Evolutionary conservation across 768 basidiomycete species (phyloP).

Genomic region (Peribolospora kevripleyi): DNA sequence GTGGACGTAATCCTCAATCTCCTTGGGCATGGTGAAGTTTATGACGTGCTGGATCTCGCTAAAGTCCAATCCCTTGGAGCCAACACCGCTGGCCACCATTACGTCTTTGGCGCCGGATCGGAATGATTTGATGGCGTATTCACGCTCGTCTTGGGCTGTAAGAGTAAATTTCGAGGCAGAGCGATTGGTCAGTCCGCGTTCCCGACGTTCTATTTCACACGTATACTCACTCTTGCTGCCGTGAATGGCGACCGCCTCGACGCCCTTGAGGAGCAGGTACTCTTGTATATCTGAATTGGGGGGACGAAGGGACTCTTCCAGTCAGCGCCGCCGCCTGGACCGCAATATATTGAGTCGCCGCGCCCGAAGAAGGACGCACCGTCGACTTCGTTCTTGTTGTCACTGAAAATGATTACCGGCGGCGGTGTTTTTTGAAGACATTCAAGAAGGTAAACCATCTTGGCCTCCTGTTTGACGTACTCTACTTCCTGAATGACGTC

Average conservation of each 20-base stretch:
- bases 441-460: constrained; percentile 96
- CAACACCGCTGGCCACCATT: constrained; percentile 96
- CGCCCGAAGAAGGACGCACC: constrained; percentile 27
- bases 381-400: constrained; percentile 99
- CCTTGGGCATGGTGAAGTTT: constrained; percentile 98
- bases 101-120: constrained; percentile 94
- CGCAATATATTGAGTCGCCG: not conserved
- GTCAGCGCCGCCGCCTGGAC: not conserved
- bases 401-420: constrained; percentile 90
- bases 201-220: not conserved
- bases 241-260: constrained; percentile 96
- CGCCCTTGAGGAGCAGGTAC: constrained; percentile 81
- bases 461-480: constrained; percentile 97
- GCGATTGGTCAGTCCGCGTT: not conserved
- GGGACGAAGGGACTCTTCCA: not conserved
- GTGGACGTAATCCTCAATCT: constrained; percentile 99
- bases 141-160: constrained; percentile 87
- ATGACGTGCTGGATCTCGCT: constrained; percentile 98
- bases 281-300: constrained; percentile 71
- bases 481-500: constrained; percentile 88
- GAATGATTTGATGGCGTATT: constrained; percentile 96
- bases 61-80: constrained; percentile 94
- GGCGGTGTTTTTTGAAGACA: constrained; percentile 96
- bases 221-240: constrained; percentile 63
- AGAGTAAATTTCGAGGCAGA: not conserved